These are phyloP conservation scores for Cymbopogon citratus DNA, from an alignment of 176 grass and related monocot genomes.

Conservation along the genomic window DNA sequence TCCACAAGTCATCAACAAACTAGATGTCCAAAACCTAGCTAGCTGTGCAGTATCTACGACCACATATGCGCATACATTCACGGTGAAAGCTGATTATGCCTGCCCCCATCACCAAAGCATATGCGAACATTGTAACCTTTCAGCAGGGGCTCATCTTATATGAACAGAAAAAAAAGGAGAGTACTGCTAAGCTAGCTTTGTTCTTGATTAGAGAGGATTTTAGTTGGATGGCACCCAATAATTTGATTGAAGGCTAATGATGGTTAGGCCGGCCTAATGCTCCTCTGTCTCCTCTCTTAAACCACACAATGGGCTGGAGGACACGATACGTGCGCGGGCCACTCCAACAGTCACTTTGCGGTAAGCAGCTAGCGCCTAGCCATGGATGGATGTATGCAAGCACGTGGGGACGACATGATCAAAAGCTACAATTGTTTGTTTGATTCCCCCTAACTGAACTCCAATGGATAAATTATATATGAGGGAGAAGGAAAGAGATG, in stretches of 20 bases:
- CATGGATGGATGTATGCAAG: slow-evolving; percentile 9
- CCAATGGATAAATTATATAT: slow-evolving; percentile 16
- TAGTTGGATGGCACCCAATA: slow-evolving; percentile 10
- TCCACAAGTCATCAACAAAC: neutral
- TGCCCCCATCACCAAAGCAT: too few species aligned
- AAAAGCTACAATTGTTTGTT: slow-evolving; percentile 34
- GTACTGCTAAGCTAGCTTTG: neutral
- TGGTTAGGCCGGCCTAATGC: slow-evolving; percentile 40
- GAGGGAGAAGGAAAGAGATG: neutral
- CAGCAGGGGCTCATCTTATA: neutral
- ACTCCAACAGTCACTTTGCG: slow-evolving; percentile 22
- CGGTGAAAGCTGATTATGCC: neutral
- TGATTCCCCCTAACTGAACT: slow-evolving; percentile 24
- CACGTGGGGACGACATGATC: slow-evolving; percentile 43
- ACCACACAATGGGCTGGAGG: slow-evolving; percentile 11
- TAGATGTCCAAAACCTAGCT: neutral
- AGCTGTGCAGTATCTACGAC: neutral
- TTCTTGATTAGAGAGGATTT: neutral
- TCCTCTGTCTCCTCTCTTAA: slow-evolving; percentile 11
- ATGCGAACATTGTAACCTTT: neutral
- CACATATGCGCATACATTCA: neutral
- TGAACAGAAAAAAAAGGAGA: neutral
- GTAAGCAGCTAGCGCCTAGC: neutral
- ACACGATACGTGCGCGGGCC: slow-evolving; percentile 34
- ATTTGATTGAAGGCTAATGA: slow-evolving; percentile 13